phyloP scores from a whole-genome alignment of 139 green algal species.

The Dunaliella primolecta region DNA sequence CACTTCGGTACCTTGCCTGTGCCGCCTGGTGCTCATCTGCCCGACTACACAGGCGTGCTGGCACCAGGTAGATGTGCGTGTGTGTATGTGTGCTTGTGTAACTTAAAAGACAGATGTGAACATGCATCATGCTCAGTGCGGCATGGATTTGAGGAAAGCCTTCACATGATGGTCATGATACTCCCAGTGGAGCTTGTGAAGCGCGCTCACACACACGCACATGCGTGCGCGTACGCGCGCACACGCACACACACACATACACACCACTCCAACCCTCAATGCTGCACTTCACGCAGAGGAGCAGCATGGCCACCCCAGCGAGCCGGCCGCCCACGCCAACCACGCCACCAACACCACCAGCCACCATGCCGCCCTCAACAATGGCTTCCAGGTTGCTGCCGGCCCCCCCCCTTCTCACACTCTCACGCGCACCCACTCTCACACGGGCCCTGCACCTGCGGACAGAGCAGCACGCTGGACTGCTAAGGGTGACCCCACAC shows the following conservation, averaged over 20 bases:
- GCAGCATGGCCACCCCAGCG: not conserved
- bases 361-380: not conserved
- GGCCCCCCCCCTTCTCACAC: no score
- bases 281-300: not conserved
- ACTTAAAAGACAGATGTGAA: no score
- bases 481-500: not conserved
- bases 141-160: not conserved
- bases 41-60: conserved; percentile 3
- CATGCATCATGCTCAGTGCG: no score
- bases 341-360: not conserved
- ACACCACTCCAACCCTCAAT: not conserved
- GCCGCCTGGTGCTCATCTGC: not conserved
- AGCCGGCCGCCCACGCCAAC: no score
- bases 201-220: no score
- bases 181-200: no score
- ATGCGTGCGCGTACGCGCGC: no score
- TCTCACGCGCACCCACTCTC: not conserved
- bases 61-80: not conserved
- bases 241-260: no score
- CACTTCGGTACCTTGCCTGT: not conserved
- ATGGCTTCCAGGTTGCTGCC: not conserved
- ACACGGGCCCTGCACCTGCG: not conserved
- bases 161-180: not conserved
- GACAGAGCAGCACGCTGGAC: not conserved
- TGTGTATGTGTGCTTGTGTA: not conserved